These are phyloP conservation scores for Hortiboletus flavorubellus DNA, from an alignment of 768 basidiomycete genomes.

Conservation along the genomic window DNA sequence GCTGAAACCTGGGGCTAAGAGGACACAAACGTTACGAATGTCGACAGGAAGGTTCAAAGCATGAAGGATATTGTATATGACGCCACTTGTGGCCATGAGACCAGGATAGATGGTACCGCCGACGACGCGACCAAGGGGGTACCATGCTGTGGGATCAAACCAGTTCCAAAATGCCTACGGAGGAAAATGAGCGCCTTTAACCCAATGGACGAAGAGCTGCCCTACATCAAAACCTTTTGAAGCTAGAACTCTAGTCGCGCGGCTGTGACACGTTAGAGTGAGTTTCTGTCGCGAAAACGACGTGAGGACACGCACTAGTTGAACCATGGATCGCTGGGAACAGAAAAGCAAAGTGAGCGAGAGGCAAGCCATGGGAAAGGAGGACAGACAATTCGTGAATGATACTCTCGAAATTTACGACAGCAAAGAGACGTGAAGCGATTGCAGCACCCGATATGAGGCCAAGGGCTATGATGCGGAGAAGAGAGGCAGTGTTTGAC, in stretches of 20 bases:
- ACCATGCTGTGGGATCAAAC: slow-evolving; percentile 99
- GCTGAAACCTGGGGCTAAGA: slow-evolving; percentile 95
- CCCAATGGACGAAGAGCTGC: slow-evolving; percentile 2
- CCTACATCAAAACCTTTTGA: slow-evolving; percentile 94
- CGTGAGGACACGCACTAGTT: slow-evolving; percentile 73
- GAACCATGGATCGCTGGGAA: slow-evolving; percentile 92
- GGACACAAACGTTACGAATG: slow-evolving; percentile 94
- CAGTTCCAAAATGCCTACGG: slow-evolving; percentile 99
- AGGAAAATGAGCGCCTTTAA: slow-evolving; percentile 5
- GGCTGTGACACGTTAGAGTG: slow-evolving; percentile 44
- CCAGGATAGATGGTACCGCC: slow-evolving; percentile 99
- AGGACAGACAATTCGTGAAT: slow-evolving; percentile 94
- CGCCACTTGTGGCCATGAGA: slow-evolving; percentile 95
- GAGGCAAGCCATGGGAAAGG: not conserved
- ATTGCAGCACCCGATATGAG: slow-evolving; percentile 94
- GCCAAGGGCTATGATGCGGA: slow-evolving; percentile 85
- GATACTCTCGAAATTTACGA: slow-evolving; percentile 97
- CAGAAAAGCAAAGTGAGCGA: not conserved
- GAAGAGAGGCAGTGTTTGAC: slow-evolving; percentile 82
- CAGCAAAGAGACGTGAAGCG: slow-evolving; percentile 94
- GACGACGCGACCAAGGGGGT: slow-evolving; percentile 96
- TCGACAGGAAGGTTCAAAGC: slow-evolving; percentile 92
- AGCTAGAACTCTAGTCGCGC: slow-evolving; percentile 88
- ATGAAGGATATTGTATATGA: slow-evolving; percentile 91
- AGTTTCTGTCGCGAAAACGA: not conserved